Base-by-base conservation (phyloP, 495 filamentous ascomycete genomes). In the Penicillium odoratum region DNA sequence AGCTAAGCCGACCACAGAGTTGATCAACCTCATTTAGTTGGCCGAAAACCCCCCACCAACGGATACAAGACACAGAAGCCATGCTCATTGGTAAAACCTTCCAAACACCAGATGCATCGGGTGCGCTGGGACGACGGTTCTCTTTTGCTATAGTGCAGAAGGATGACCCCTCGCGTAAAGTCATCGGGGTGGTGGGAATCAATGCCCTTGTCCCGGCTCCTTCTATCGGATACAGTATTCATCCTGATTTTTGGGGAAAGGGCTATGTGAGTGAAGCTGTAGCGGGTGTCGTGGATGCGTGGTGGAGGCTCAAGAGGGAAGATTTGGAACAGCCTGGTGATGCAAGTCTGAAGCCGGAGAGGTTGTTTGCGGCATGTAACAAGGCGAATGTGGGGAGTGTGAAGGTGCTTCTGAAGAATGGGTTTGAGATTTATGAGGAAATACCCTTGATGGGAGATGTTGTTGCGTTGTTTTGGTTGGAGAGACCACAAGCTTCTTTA, bases 171-270 rank as follows among this genome's bases (percentile, higher is more conserved):
- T 16, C 15, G 0, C 45, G 60, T 45, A 61, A 36, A 18, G 58
- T 68, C 6, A 61, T 72, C 25, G 67, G 69, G 7, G 48, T 34
- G 5, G 57, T 66, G 11, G 59, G 62, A 1, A 50, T 72, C 0
- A 72, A 72, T 49, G 28, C 62, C 15, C 61, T 72, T 16, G 38
- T 45, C 8, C 69, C 69, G 4, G 58, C 64, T 0, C 69, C 69
- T 4, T 69, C 67, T 0, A 48, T 70, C 18, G 69, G 69, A 36
- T 69, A 68, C 38, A 55, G 55, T 11, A 54, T 70, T 13, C 65
- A 72, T 33, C 67, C 69, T 6, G 64, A 61, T 15, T 63, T 60
- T 34, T 69, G 66, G 66, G 56, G 60, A 0, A 60, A 56, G 36
- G 61, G 66, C 3, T 69, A 58, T 30, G 55, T 51, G 15, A 64